Evolutionary conservation across 495 filamentous ascomycete species (phyloP), one percentile per base, ranked within the genome.

Genomic region (Hyaloscypha hepaticicola): DNA sequence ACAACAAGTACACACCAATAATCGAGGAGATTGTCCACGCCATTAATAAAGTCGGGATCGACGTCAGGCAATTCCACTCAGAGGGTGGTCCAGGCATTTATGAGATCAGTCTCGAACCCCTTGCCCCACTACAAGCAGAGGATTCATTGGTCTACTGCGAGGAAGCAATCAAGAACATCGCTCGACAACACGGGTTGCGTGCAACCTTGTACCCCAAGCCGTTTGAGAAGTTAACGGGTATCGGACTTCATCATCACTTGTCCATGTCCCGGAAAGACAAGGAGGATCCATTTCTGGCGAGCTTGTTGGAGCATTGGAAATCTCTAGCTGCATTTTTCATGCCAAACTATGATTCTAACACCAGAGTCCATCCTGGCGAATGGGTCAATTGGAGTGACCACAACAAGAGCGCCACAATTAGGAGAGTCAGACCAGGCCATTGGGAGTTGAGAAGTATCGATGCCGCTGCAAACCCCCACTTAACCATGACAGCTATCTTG

Each of bases 181-280:
- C 87, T 14, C 78, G 81, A 8, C 76, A 80, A 9, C 82, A 86
- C 29, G 80, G 81, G 5, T 79, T 89, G 55, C 84, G 87, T 2
- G 85, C 91, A 19, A 93, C 91, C 0, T 80, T 93, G 0, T 81
- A 90, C 65, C 92, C 92, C 0, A 88, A 88, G 34, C 89, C 90
- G 0, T 84, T 85, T 60, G 28, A 82, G 5, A 64, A 71, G 19
- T 81, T 80, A 0, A 78, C 83, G 21, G 88, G 88, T 5, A 89
- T 82, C 11, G 88, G 83, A 8, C 80, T 82, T 0, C 90, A 92
- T 72, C 77, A 81, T 11, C 90, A 93, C 71, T 74, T 91, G n/a
- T 88, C 85, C 9, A 74, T 91, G n/a, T 76, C 78, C n/a, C 76
- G 77, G 0, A 75, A 83, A 53, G 45, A 61, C 11, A 52, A 61